Base-by-base conservation (phyloP, 441 rosid species). In the Adansonia gregorii region DNA sequence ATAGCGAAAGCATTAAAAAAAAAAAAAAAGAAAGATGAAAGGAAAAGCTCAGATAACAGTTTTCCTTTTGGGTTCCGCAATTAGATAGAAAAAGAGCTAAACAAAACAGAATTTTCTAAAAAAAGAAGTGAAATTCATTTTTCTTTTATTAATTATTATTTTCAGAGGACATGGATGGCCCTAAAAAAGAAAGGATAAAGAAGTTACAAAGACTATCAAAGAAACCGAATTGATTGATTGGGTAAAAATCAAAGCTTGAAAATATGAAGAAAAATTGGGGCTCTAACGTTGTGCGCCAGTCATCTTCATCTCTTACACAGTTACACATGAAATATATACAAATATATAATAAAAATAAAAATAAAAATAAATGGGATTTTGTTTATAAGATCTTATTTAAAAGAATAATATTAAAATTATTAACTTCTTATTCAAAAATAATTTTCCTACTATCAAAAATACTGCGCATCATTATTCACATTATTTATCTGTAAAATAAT, bases 41-140 rank as follows among this genome's bases (percentile, higher is more conserved):
- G 54, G 51, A 55, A 54, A 79, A 79, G 72, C 82, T 79, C 80
- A 75, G 72, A 70, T 58, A 55, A 65, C 78, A 79, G 20, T 70
- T 75, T 75, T 73, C 72, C 71, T 63, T 77, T 60, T 48, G 15
- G 43, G 67, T 17, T 24, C 66, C 51, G 76, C 74, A 59, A 24
- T 76, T 31, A 20, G 49, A 81, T 66, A 69, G 68, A 35, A 12
- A 69, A 75, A 76, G 41, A 5, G 39, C 39, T 0, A 35, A 55
- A 55, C 15, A n/a, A 46, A 60, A 49, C 8, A 39, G 65, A 43
- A 61, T n/a, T n/a, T n/a, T 66, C 67, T 67, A 46, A 68, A 67
- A n/a, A 22, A 69, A 61, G 72, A 15, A 54, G n/a, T 31, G 46
- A 65, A 15, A 64, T 52, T 22, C 22, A 1, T 3, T 17, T 66